phyloP scores from a whole-genome alignment of 148 eudicot genomes.

The Simmondsia chinensis region DNA sequence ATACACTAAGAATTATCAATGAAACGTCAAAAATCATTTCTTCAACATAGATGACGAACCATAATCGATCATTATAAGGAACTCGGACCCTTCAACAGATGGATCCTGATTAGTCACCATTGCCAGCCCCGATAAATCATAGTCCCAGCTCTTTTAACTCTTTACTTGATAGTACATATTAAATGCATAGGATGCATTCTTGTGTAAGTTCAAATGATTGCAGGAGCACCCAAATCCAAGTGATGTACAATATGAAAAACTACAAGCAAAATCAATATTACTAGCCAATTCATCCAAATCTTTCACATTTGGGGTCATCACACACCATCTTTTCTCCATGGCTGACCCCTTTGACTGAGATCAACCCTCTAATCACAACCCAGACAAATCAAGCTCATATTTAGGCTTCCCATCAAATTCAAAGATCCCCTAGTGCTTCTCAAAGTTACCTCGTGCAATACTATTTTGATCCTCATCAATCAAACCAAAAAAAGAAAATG shows the following conservation, averaged over 20 bases:
- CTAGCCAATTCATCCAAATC: conserved; percentile 38
- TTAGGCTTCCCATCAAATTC: conserved; percentile 95
- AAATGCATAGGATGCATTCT: conserved; percentile 90
- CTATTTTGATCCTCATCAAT: conserved; percentile 84
- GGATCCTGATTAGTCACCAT: conserved; percentile 60
- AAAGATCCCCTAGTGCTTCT: conserved; percentile 93
- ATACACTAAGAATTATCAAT: conserved; percentile 36
- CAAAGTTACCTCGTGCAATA: conserved; percentile 79
- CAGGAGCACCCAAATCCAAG: conserved; percentile 91
- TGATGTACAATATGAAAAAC: conserved; percentile 75
- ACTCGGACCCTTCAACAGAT: conserved; percentile 47
- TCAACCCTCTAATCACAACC: conserved; percentile 39
- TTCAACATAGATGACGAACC: conserved; percentile 31
- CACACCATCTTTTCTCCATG: conserved; percentile 64
- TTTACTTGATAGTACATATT: conserved; percentile 88
- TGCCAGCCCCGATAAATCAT: conserved; percentile 78
- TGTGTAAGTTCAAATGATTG: conserved; percentile 34
- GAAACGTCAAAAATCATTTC: conserved; percentile 26
- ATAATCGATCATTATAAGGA: conserved; percentile 74
- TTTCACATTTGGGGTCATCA: conserved; percentile 39
- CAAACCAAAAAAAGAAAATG: conserved; percentile 66
- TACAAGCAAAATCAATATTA: conserved; percentile 76
- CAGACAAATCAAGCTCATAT: conserved; percentile 62
- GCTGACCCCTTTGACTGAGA: conserved; percentile 52
- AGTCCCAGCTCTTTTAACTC: conserved; percentile 62